Base-by-base conservation (phyloP, 805 yeast species). In the Lipomyces starkeyi region DNA sequence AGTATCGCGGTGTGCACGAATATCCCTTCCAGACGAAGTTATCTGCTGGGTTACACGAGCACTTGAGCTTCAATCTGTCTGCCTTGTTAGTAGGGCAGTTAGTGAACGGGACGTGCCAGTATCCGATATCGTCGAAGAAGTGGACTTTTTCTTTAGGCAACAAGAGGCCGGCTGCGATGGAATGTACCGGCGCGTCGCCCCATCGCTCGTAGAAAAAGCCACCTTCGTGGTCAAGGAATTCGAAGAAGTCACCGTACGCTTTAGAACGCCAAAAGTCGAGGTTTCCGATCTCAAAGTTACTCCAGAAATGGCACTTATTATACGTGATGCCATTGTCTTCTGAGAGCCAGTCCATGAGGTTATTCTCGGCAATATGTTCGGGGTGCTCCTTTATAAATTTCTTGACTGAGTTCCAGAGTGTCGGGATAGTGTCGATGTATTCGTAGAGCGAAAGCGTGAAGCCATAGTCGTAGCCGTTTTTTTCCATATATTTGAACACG, bases 221-320 rank as follows among this genome's bases (percentile, higher is more conserved):
- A 32, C 91, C 91, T 1, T 86, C 82, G 62, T 80, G 73, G 77
- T 88, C 92, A 67, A 88, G 80, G 68, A 79, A 74, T 47, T 87
- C 82, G 74, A 88, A 88, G 77, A 83, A 88, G 67, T 80, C 79
- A 35, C 75, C 73, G 77, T 88, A 88, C 22, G 84, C 85, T 60
- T 83, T 81, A n/a, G 82, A 72, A 72, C 90, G 77, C 84, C 86
- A 88, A 73, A 88, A 84, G 62, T 84, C 83, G 73, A 88, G 78
- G 68, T 82, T 80, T 27, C 87, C 91, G 60, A 88, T 83, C 76
- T 88, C 92, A 74, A 88, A 88, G 79, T 88, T 88, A 7, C 91
- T 84, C 95, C 96, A 91, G 77, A 88, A 91, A 77, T 91, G 97
- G 76, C 96, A 91, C 74, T 85, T 76, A 75, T 90, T 91, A 78